These are phyloP conservation scores for Periconia sp. DNA, from an alignment of 2,329 filamentous ascomycete genomes.

Conservation along the genomic window DNA sequence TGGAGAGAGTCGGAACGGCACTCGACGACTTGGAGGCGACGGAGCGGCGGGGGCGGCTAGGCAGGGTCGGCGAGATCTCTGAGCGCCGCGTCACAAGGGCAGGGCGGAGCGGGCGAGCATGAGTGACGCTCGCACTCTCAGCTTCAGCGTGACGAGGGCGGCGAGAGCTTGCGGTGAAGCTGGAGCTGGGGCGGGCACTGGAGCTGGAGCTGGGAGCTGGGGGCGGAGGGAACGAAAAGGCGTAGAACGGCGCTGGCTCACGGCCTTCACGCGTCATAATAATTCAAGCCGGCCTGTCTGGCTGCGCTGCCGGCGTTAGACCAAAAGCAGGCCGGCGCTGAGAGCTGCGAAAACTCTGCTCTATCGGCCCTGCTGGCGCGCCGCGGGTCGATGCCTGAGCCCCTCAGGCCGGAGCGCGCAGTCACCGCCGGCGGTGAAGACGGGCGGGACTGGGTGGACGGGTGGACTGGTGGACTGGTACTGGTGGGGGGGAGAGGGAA, in stretches of 20 bases:
- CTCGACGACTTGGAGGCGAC: constrained; percentile 48
- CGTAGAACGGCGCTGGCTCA: constrained; percentile 13
- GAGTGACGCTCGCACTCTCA: constrained; percentile 32
- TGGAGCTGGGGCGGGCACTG: constrained; percentile 2
- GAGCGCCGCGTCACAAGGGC: constrained; percentile 39
- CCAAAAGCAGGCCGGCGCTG: constrained; percentile 37
- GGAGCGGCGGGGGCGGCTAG: constrained; percentile 31
- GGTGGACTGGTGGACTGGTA: too few relatives aligned
- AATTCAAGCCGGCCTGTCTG: constrained; percentile 30
- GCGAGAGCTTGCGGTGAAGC: constrained; percentile 3
- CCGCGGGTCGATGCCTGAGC: too few relatives aligned
- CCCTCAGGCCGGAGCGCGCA: constrained; percentile 10
- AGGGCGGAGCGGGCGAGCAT: constrained; percentile 37
- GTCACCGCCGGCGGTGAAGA: constrained; percentile 31
- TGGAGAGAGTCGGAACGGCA: constrained; percentile 54
- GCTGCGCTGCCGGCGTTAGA: constrained; percentile 37
- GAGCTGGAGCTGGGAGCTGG: constrained; percentile 7
- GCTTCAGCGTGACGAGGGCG: neutral
- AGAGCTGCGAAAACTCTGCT: constrained; percentile 41
- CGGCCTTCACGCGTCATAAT: constrained; percentile 34
- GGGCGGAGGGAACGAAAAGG: constrained; percentile 10
- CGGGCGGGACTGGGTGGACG: too few relatives aligned
- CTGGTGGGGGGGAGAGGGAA: too few relatives aligned
- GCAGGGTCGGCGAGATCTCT: constrained; percentile 31
- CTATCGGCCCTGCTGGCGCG: constrained; percentile 35